Evolutionary conservation across 2,329 filamentous ascomycete genomes (phyloP).

Genomic region (Fusarium keratoplasticum): DNA sequence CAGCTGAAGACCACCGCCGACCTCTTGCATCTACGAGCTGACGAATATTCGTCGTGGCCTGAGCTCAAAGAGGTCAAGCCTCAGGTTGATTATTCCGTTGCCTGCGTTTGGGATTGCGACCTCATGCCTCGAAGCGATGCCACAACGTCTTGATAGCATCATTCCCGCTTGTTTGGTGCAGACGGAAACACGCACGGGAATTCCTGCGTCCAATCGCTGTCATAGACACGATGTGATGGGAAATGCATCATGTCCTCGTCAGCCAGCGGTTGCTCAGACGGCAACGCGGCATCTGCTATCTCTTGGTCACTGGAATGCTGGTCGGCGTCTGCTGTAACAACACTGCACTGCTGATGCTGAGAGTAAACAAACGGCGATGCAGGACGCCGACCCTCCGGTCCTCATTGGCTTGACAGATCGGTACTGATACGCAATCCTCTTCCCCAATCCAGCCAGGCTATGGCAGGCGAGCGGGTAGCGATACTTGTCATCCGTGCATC

Average conservation of each 20-base stretch:
- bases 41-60: conserved; percentile 44
- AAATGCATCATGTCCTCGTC: conserved; percentile 8
- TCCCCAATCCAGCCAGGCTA: not conserved
- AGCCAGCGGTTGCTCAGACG: conserved; percentile 21
- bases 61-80: conserved; percentile 41
- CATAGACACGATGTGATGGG: conserved; percentile 7
- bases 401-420: conserved; percentile 3
- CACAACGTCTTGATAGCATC: conserved; percentile 16
- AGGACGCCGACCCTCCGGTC: conserved; percentile 16
- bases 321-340: conserved; percentile 8
- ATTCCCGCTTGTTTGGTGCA: conserved; percentile 32
- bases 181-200: conserved; percentile 23
- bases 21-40: conserved; percentile 36
- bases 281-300: conserved; percentile 26
- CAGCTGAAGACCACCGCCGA: conserved; percentile 20
- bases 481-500: conserved; percentile 26
- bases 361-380: conserved; percentile 17
- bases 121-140: conserved; percentile 3
- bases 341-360: not conserved
- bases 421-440: conserved; percentile 9
- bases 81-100: conserved; percentile 36
- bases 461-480: not conserved
- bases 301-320: conserved; percentile 16
- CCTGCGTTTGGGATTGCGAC: conserved; percentile 16
- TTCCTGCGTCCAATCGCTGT: conserved; percentile 26